Conservation (phyloP, 2,329 filamentous ascomycete species). For the Onygena corvina region DNA sequence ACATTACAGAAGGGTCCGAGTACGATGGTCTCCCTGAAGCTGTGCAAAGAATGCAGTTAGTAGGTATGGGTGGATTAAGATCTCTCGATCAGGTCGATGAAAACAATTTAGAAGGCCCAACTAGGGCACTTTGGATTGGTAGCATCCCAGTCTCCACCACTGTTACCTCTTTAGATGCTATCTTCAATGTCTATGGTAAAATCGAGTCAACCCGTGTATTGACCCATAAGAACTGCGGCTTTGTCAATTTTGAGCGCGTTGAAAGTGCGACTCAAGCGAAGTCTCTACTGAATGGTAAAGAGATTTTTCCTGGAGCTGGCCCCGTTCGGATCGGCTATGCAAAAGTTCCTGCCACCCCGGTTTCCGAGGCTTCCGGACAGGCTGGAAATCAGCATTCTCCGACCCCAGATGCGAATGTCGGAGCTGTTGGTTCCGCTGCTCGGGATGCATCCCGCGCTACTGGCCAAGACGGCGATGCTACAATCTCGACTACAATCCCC, state of each 20-base stretch:
- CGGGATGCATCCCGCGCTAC: slow-evolving; percentile 16
- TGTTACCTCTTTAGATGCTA: slow-evolving; percentile 83
- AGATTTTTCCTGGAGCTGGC: slow-evolving; percentile 94
- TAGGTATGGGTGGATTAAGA: slow-evolving; percentile 50
- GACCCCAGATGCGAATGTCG: slow-evolving; percentile 68
- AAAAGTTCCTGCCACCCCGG: slow-evolving; percentile 79
- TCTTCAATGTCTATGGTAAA: slow-evolving; percentile 85
- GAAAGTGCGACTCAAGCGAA: slow-evolving; percentile 88
- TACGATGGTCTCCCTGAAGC: slow-evolving; percentile 71
- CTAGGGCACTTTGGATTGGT: slow-evolving; percentile 88
- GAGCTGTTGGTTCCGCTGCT: slow-evolving; percentile 19
- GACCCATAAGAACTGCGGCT: slow-evolving; percentile 97
- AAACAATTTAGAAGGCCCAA: slow-evolving; percentile 72
- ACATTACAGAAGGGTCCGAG: slow-evolving; percentile 60
- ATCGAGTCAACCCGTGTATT: slow-evolving; percentile 87
- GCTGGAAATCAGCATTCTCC: slow-evolving; percentile 82
- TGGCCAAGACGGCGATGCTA: slow-evolving; percentile 25
- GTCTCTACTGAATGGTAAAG: slow-evolving; percentile 80
- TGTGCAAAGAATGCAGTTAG: slow-evolving; percentile 65
- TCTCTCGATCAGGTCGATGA: slow-evolving; percentile 62
- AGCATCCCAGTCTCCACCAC: slow-evolving; percentile 96
- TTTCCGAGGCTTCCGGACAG: slow-evolving; percentile 67
- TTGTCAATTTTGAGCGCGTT: slow-evolving; percentile 89
- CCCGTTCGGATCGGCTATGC: slow-evolving; percentile 94
- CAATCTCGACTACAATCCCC: slow-evolving; percentile 46